Conservation (phyloP, 2,329 filamentous ascomycete genomes). For the Zalaria sp. region DNA sequence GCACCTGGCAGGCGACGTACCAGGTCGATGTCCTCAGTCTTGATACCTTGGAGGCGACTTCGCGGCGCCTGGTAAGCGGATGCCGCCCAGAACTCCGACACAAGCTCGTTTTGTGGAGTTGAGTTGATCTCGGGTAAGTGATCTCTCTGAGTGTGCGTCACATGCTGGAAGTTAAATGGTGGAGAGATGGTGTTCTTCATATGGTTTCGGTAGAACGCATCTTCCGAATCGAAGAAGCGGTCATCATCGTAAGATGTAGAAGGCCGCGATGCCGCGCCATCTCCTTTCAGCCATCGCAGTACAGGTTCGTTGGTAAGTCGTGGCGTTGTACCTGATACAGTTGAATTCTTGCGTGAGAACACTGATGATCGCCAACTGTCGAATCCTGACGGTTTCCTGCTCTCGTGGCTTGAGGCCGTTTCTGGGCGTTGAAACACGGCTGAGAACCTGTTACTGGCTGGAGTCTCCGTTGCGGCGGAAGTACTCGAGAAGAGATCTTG, state of each 20-base stretch:
- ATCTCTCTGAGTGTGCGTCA: slow-evolving; percentile 43
- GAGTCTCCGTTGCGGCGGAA: no score
- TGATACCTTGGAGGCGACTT: slow-evolving; percentile 37
- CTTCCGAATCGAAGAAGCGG: slow-evolving; percentile 1
- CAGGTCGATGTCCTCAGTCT: slow-evolving; percentile 29
- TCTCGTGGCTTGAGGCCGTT: no score
- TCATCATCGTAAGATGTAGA: not conserved
- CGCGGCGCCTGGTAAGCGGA: slow-evolving; percentile 37
- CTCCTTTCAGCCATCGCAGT: slow-evolving; percentile 7
- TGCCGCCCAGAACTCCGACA: slow-evolving; percentile 39
- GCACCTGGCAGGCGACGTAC: no score
- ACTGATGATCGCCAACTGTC: slow-evolving; percentile 4
- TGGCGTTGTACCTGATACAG: not conserved
- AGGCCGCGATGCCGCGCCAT: not conserved
- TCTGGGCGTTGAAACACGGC: no score
- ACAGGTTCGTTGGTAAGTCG: slow-evolving; percentile 5
- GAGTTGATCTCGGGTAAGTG: slow-evolving; percentile 40
- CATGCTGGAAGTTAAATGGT: slow-evolving; percentile 51
- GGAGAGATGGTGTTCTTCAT: slow-evolving; percentile 41
- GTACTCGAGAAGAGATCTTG: no score
- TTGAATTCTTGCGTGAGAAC: slow-evolving; percentile 3
- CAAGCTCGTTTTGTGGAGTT: slow-evolving; percentile 36
- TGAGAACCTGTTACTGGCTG: no score
- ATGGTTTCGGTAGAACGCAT: slow-evolving; percentile 8
- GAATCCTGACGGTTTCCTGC: no score